Evolutionary conservation across 805 yeast genomes (phyloP).

Genomic region (Hanseniaspora thailandica): DNA sequence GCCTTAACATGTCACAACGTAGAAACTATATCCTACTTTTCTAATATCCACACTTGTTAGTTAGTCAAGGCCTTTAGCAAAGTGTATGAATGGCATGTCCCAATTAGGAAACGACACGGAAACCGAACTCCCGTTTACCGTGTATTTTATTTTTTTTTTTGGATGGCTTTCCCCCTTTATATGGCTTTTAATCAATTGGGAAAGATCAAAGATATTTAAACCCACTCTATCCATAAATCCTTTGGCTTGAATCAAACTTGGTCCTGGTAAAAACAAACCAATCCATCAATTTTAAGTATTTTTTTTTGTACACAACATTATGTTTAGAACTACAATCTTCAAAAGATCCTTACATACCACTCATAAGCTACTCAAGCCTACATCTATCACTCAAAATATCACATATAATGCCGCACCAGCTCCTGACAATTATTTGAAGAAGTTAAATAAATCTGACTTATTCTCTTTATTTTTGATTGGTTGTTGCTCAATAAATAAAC

Average conservation of each 20-base stretch:
- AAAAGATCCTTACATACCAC: neutral
- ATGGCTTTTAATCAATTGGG: neutral
- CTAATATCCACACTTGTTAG: no score
- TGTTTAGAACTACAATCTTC: neutral
- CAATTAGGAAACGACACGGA: neutral
- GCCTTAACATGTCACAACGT: no score
- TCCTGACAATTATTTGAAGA: conserved; percentile 36
- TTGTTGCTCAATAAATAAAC: conserved; percentile 51
- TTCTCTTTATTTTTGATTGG: conserved; percentile 60
- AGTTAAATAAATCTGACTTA: conserved; percentile 43
- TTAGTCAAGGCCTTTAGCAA: no score
- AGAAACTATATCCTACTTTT: no score
- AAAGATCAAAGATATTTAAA: no score
- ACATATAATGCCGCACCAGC: conserved; percentile 20
- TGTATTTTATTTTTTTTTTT: neutral
- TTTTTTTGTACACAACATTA: neutral
- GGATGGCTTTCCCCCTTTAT: neutral
- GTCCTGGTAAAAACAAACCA: neutral
- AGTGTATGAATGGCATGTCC: neutral
- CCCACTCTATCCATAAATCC: neutral
- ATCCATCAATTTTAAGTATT: no score
- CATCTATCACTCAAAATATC: neutral
- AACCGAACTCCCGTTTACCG: neutral
- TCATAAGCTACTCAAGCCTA: neutral
- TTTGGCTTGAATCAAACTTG: no score